Evolutionary conservation across 2,329 filamentous ascomycete genomes (phyloP), one percentile per base, ranked within the genome.

Genomic region (Tolypocladium guangdongense): DNA sequence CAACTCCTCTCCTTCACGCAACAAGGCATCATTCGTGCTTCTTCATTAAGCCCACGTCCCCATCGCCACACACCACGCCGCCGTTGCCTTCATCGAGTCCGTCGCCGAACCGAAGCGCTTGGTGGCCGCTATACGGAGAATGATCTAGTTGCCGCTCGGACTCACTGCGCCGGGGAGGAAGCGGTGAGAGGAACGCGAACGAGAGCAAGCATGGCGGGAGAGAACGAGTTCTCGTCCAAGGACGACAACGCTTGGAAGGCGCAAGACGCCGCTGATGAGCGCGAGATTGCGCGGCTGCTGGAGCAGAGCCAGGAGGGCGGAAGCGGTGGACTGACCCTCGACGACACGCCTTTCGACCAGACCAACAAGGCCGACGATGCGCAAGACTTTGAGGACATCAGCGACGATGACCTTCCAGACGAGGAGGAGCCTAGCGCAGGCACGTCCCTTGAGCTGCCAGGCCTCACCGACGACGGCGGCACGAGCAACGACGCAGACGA

Each of bases 331-430:
- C 63, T 74, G 5, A 70, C 72, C 50, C 64, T 82, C 55, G 70
- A 76, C 56, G 68, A 70, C 48, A 66, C 63, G 14, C 68, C 75
- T 27, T 79, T 85, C 58, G 83, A 84, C 58, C 76, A 83, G 58
- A 75, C 77, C 7, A 87, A 90, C 67, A 99, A 99, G 70, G 92
- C 90, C 52, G 90, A 90, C 56, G 88, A 97, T 71, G 93, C 93
- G 41, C 74, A 93, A 57, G 93, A 99, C 65, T 99, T 78, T 62
- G 90, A 88, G 65, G 89, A 96, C 64, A 91, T 97, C 57, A 87
- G 87, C 59, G 92, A 97, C 66, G 90, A 95, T 65, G 91, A 96
- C 58, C 78, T 96, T 8, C 87, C 90, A 12, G 89, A 93, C 7
- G 89, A 93, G 58, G 89, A 93, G 58, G 88, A 84, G 53, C 70